Conservation (phyloP, 768 basidiomycete genomes). For the Punctularia strigosozonata region DNA sequence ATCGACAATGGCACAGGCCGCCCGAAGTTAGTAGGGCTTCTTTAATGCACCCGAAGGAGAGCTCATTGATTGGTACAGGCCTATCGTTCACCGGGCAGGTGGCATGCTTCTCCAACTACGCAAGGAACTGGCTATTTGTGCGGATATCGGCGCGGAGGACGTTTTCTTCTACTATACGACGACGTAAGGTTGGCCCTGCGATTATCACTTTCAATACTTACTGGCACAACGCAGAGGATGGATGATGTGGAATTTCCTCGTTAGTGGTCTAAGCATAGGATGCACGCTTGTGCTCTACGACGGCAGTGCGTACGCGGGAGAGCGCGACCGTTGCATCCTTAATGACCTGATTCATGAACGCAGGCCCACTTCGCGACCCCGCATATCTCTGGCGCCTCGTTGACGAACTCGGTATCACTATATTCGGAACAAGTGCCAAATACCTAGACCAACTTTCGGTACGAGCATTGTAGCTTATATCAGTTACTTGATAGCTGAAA, state of each 20-base stretch:
- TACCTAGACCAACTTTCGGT: slow-evolving; percentile 73
- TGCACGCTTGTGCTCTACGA: slow-evolving; percentile 71
- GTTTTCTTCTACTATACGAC: slow-evolving; percentile 80
- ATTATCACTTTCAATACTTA: slow-evolving; percentile 1
- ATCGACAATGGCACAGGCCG: slow-evolving; percentile 15
- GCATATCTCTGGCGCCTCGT: slow-evolving; percentile 57
- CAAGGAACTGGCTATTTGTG: slow-evolving; percentile 62
- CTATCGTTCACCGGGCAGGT: slow-evolving; percentile 69
- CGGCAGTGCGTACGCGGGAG: too few relatives aligned
- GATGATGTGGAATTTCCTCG: slow-evolving; percentile 91
- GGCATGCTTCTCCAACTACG: slow-evolving; percentile 68
- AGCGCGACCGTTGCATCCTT: too few relatives aligned
- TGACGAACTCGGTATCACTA: slow-evolving; percentile 57
- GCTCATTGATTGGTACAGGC: slow-evolving; percentile 25
- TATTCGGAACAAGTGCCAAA: slow-evolving; percentile 79
- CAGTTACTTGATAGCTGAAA: too few relatives aligned
- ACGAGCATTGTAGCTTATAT: slow-evolving; percentile 16
- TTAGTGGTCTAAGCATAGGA: slow-evolving; percentile 51
- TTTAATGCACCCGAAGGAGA: slow-evolving; percentile 5
- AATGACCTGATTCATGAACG: too few relatives aligned
- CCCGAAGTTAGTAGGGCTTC: slow-evolving; percentile 38
- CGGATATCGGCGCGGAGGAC: slow-evolving; percentile 51
- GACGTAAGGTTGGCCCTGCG: slow-evolving; percentile 34
- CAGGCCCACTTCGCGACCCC: slow-evolving; percentile 60
- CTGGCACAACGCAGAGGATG: slow-evolving; percentile 40